phyloP scores from a whole-genome alignment of 139 green algal genomes.

The Chlorella sp. region DNA sequence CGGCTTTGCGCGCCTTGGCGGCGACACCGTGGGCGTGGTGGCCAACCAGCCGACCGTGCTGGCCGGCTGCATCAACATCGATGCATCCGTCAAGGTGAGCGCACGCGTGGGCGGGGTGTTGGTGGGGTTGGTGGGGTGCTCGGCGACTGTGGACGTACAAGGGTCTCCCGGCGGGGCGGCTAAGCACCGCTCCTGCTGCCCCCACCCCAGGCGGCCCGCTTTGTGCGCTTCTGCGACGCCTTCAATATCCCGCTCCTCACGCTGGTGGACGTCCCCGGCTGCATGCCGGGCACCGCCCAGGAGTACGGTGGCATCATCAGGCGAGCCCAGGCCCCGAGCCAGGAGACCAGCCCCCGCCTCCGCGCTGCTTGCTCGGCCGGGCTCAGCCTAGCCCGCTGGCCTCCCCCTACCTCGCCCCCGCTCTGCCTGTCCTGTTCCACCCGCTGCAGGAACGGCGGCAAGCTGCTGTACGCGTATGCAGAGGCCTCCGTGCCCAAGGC shows the following conservation, averaged over 20 bases:
- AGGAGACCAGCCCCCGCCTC: neutral
- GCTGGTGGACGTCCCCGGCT: conserved; percentile 74
- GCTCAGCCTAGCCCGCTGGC: neutral
- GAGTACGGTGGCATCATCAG: conserved; percentile 70
- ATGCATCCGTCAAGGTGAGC: conserved; percentile 61
- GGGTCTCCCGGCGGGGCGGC: no score
- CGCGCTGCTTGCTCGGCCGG: no score
- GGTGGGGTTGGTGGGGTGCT: neutral
- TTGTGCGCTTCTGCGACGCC: conserved; percentile 76
- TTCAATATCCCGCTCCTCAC: conserved; percentile 77
- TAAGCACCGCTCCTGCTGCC: neutral
- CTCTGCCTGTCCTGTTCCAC: neutral
- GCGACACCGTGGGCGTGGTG: conserved; percentile 65
- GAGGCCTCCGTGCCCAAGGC: conserved; percentile 77
- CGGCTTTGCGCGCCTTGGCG: conserved; percentile 64
- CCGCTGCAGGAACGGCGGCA: conserved; percentile 70
- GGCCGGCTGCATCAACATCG: conserved; percentile 74
- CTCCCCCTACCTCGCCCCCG: neutral
- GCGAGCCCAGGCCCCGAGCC: neutral
- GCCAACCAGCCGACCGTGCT: conserved; percentile 70
- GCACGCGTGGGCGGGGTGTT: neutral
- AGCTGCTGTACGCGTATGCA: conserved; percentile 76
- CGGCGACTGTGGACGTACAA: no score
- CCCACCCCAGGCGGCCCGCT: conserved; percentile 47
- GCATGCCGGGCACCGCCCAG: conserved; percentile 62